Evolutionary conservation across 1,284 basidiomycete genomes (phyloP).

Genomic region (Fomitopsis pinicola): DNA sequence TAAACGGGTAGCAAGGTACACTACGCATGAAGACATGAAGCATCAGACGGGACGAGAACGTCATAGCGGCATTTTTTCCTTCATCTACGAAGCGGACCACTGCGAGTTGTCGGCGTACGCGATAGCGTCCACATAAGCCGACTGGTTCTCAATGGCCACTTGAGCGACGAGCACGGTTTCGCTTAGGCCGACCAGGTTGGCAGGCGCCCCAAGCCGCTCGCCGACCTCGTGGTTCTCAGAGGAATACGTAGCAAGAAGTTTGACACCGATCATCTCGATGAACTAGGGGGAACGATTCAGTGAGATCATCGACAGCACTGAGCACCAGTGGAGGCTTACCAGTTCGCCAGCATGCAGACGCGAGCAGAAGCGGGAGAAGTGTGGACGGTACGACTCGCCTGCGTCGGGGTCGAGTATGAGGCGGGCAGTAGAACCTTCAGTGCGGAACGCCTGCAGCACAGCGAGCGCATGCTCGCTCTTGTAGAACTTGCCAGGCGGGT

Average conservation of each 20-base stretch:
- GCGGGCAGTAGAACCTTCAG: slow-evolving; percentile 20
- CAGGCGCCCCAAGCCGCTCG: slow-evolving; percentile 17
- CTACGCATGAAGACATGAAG: neutral
- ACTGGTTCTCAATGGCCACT: slow-evolving; percentile 21
- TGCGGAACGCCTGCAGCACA: slow-evolving; percentile 16
- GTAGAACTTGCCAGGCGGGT: slow-evolving; percentile 26
- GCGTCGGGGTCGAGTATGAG: slow-evolving; percentile 11
- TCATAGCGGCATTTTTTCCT: neutral
- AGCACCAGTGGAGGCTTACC: slow-evolving; percentile 11
- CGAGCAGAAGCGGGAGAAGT: slow-evolving; percentile 21
- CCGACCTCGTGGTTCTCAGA: slow-evolving; percentile 17
- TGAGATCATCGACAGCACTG: neutral
- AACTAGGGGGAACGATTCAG: slow-evolving; percentile 13
- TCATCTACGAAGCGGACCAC: slow-evolving; percentile 13
- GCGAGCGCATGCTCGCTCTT: slow-evolving; percentile 18
- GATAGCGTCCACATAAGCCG: slow-evolving; percentile 21
- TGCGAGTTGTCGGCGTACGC: slow-evolving; percentile 19
- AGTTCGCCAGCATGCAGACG: slow-evolving; percentile 19
- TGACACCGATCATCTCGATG: slow-evolving; percentile 21
- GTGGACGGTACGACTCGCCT: slow-evolving; percentile 15
- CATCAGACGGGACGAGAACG: neutral
- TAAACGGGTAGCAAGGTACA: neutral
- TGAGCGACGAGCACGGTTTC: slow-evolving; percentile 20
- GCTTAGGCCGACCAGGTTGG: slow-evolving; percentile 17
- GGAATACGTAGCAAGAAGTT: slow-evolving; percentile 22